Conservation (phyloP, 2,329 filamentous ascomycete species). For the Ceratocystis papillata region DNA sequence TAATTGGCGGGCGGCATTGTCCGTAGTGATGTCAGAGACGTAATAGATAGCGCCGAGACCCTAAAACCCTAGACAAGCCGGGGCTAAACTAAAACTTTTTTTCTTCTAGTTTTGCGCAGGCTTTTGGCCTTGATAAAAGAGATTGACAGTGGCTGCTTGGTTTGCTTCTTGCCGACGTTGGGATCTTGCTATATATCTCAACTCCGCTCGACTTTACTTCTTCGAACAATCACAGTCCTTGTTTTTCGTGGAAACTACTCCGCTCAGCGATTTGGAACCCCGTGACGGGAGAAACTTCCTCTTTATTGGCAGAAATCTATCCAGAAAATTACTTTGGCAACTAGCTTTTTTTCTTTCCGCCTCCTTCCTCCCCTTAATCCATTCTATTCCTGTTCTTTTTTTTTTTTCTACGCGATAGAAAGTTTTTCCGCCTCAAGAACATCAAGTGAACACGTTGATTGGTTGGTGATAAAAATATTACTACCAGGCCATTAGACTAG, state of each 20-base stretch:
- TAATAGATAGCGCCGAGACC: not conserved
- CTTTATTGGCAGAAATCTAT: too few relatives aligned
- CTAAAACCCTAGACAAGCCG: not conserved
- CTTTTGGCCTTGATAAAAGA: not conserved
- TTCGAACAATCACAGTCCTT: not conserved
- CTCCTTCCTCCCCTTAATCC: not conserved
- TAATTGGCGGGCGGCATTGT: not conserved
- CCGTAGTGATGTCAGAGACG: not conserved
- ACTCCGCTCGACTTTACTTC: too few relatives aligned
- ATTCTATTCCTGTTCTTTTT: not conserved
- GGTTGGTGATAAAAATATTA: not conserved
- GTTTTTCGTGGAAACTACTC: not conserved
- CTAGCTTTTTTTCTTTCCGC: not conserved
- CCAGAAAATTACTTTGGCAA: not conserved
- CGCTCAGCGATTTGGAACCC: not conserved
- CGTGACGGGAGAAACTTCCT: not conserved
- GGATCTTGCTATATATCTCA: too few relatives aligned
- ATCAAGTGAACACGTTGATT: not conserved
- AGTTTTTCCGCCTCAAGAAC: not conserved
- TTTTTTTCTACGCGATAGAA: not conserved
- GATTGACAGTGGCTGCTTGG: not conserved
- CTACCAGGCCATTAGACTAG: too few relatives aligned
- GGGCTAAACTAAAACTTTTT: conserved; percentile 4
- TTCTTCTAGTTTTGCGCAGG: not conserved
- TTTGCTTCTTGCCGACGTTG: not conserved